Evolutionary conservation across 2,329 filamentous ascomycete genomes (phyloP), one percentile per base, ranked within the genome.

Genomic region (Zalaria sp.): DNA sequence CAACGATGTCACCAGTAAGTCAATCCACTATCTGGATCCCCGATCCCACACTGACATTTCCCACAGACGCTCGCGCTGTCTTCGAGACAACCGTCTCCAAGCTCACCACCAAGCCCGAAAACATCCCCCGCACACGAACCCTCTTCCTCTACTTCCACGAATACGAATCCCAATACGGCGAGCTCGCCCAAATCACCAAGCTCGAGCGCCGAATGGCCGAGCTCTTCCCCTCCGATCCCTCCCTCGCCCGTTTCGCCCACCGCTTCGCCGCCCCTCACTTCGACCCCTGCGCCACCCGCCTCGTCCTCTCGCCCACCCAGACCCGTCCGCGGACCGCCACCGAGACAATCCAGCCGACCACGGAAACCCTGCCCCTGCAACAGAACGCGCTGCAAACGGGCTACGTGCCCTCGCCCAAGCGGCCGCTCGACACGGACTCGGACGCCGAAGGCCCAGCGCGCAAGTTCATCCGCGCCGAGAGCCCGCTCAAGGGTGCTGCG

Each of bases 61-160:
- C 29, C 27, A 29, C 51, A 88, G 87, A 98, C 71, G 91, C 91
- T 29, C 78, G 91, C 49, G 88, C 91, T 6, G 87, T 95, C 2
- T 98, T 98, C 54, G 91, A 96, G 59, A 95, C 88, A 10, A 87
- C 88, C 10, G 84, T 95, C 46, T 84, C 82, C 55, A 81, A 81
- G 47, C 73, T 96, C 35, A 75, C 82, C 5, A 73, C 81, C 25
- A 91, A 88, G 50, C 77, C 83, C 0, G 83, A 87, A 50, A 76
- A 77, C 7, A 65, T 81, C 1, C 63, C 71, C 42, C 91, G 87
- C 55, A 78, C 88, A 5, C 93, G 91, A 58, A 76, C 83, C 1
- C 74, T 98, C 1, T 94, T 93, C 54, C 71, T 79, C 2, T 96
- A 89, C 63, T 89, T 98, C 59, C 89, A 98, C 63, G 82, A 88